Conservation (phyloP, 2,329 filamentous ascomycete genomes). For the Rachicladosporium sp. region DNA sequence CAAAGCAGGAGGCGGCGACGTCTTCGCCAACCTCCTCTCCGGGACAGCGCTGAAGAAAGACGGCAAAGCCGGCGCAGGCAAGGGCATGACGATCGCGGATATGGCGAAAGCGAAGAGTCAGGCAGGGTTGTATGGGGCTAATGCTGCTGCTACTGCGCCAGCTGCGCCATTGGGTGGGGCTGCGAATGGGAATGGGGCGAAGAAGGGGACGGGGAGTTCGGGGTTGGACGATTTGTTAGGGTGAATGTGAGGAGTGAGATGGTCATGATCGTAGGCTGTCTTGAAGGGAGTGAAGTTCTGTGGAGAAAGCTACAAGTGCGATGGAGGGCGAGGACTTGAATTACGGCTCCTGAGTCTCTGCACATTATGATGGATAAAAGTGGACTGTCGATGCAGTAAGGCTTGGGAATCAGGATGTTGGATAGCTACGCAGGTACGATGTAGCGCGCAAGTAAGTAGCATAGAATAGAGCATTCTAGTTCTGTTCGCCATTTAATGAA, state of each 20-base stretch:
- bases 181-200: conserved; percentile 7
- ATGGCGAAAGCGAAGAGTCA: conserved; percentile 97
- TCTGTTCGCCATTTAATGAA: no score
- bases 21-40: conserved; percentile 77
- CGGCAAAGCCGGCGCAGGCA: conserved; percentile 42
- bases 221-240: conserved; percentile 34
- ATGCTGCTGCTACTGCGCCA: conserved; percentile 29
- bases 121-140: conserved; percentile 83
- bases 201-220: conserved; percentile 20
- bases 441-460: no score
- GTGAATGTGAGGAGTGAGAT: conserved; percentile 10
- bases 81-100: conserved; percentile 74
- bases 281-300: no score
- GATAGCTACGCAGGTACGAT: no score
- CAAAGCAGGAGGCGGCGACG: conserved; percentile 55
- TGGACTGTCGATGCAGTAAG: no score
- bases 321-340: no score
- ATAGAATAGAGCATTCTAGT: no score
- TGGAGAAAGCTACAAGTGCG: no score
- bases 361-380: no score
- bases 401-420: no score
- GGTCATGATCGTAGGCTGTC: not conserved
- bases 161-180: not conserved
- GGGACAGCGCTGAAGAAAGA: conserved; percentile 41
- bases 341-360: no score